A percentile compares a stretch with the other conserved stretches of the same genome.
Conservation (phyloP, 345 rosid genomes). For the Acer yangbiense region DNA sequence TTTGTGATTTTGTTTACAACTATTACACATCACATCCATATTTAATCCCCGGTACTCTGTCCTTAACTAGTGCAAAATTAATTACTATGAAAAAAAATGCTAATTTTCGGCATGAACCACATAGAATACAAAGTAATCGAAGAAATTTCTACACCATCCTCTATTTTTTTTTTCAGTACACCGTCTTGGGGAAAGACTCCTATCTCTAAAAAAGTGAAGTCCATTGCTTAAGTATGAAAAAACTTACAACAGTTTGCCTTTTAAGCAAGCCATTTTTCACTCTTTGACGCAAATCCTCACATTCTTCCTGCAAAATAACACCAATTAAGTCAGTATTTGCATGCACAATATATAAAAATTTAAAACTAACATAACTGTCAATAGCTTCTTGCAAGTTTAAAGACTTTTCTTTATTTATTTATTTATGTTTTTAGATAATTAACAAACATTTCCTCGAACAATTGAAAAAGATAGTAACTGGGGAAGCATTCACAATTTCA, state of each 20-base stretch:
- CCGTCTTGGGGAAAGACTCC: neutral
- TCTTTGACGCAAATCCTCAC: slow-evolving; percentile 46
- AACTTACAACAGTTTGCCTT: slow-evolving; percentile 45
- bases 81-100: neutral
- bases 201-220: neutral
- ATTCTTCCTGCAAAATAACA: slow-evolving; percentile 54
- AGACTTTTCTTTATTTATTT: too few species aligned
- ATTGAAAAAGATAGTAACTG: neutral
- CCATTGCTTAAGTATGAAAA: neutral
- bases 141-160: neutral
- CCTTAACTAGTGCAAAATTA: neutral
- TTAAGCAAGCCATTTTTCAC: slow-evolving; percentile 33
- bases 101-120: neutral
- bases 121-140: neutral
- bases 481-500: neutral
- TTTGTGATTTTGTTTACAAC: neutral
- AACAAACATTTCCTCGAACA: neutral
- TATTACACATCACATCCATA: neutral
- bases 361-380: neutral
- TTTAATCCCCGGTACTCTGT: neutral
- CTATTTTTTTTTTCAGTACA: neutral
- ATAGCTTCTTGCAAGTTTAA: neutral
- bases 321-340: neutral
- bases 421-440: too few species aligned
- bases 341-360: neutral